A percentile compares a stretch with the other conserved stretches of the same genome.
These are phyloP conservation scores for Passiflora organensis DNA, from an alignment of 345 rosid genomes.

Conservation along the genomic window DNA sequence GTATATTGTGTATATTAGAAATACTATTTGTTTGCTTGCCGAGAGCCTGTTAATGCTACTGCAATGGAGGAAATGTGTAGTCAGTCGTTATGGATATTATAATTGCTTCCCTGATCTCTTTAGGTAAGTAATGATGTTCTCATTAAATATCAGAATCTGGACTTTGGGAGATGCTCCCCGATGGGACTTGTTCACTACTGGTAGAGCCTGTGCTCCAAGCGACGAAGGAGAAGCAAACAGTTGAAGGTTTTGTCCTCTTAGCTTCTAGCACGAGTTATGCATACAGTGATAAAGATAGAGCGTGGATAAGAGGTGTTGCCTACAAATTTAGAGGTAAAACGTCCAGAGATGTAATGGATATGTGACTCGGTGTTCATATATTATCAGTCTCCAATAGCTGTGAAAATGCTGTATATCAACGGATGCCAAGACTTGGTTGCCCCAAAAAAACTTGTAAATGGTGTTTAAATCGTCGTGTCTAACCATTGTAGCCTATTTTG, in stretches of 20 bases:
- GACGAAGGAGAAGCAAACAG: slow-evolving; percentile 24
- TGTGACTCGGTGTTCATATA: neutral
- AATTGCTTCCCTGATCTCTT: neutral
- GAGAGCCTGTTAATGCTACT: too few species aligned
- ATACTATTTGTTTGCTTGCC: too few species aligned
- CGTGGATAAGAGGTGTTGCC: slow-evolving; percentile 76
- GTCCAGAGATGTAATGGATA: slow-evolving; percentile 19
- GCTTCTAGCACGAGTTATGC: slow-evolving; percentile 74
- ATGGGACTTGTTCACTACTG: slow-evolving; percentile 60
- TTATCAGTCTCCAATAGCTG: too few species aligned
- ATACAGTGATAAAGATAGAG: slow-evolving; percentile 71
- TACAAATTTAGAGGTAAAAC: slow-evolving; percentile 56
- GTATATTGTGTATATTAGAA: neutral
- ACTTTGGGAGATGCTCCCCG: slow-evolving; percentile 53
- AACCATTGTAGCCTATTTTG: too few species aligned
- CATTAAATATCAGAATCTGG: slow-evolving; percentile 42
- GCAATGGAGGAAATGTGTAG: neutral
- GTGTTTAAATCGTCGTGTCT: too few species aligned
- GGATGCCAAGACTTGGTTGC: too few species aligned
- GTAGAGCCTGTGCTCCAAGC: slow-evolving; percentile 50
- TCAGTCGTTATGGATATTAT: neutral
- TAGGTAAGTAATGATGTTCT: slow-evolving; percentile 9
- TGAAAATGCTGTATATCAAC: too few species aligned
- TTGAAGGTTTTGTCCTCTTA: slow-evolving; percentile 60
- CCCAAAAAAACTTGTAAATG: too few species aligned